These are phyloP conservation scores for Blastocystis sp. DNA, from an alignment of 352 stramenopile species.

Conservation along the genomic window DNA sequence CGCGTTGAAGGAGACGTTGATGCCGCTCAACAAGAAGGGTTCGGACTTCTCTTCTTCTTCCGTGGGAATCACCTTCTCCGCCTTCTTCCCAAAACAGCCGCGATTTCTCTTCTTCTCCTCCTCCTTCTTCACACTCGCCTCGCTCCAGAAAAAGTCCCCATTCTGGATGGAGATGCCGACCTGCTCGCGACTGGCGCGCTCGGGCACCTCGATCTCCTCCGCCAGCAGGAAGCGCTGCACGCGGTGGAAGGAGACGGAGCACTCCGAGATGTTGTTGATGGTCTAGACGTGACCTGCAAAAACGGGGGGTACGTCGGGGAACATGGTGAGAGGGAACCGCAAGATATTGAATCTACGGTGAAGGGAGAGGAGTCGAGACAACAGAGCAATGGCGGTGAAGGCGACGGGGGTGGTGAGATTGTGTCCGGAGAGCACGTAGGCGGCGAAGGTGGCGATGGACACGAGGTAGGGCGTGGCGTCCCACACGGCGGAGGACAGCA, in stretches of 20 bases:
- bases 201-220: constrained; percentile 69
- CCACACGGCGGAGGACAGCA: constrained; percentile 73
- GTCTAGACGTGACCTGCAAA: constrained; percentile 23
- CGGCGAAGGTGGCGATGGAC: constrained; percentile 82
- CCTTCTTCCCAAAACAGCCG: too few relatives aligned
- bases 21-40: constrained; percentile 69
- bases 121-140: background rate
- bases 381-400: constrained; percentile 86
- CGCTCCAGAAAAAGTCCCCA: constrained; percentile 28
- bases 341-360: constrained; percentile 85
- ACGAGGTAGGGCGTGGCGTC: constrained; percentile 86
- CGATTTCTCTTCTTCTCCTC: too few relatives aligned
- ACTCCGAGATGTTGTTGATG: constrained; percentile 89
- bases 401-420: constrained; percentile 84
- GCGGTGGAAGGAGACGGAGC: constrained; percentile 76
- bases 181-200: background rate
- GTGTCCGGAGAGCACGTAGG: constrained; percentile 78
- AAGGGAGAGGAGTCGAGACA: background rate
- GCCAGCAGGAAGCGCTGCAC: constrained; percentile 73
- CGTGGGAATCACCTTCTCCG: background rate
- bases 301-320: constrained; percentile 79
- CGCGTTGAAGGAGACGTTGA: constrained; percentile 76
- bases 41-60: background rate
- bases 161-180: constrained; percentile 13
- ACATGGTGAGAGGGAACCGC: constrained; percentile 91